These are phyloP conservation scores for Breynia disticha DNA, from an alignment of 441 rosid species.

Conservation along the genomic window DNA sequence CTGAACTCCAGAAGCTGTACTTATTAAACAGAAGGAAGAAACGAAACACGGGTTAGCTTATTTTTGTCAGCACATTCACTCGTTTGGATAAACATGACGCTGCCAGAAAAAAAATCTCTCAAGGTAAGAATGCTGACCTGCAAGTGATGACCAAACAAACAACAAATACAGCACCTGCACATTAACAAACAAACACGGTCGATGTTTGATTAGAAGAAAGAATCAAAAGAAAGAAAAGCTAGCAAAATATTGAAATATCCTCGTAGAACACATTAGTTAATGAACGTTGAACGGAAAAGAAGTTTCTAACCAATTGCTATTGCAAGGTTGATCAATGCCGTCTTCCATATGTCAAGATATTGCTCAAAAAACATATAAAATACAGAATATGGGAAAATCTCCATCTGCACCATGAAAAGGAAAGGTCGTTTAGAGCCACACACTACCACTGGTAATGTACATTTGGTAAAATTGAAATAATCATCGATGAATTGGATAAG, in stretches of 20 bases:
- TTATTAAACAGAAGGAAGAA: constrained; percentile 6
- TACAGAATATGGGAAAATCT: constrained; percentile 93
- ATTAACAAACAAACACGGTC: constrained; percentile 14
- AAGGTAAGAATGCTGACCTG: constrained; percentile 41
- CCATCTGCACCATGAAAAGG: constrained; percentile 53
- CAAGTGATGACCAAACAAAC: constrained; percentile 86
- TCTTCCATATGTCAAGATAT: constrained; percentile 96
- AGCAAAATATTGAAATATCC: background rate
- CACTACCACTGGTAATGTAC: background rate
- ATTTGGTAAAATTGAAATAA: too few relatives aligned
- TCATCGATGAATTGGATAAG: too few relatives aligned
- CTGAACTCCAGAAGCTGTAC: constrained; percentile 84
- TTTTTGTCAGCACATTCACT: too few relatives aligned
- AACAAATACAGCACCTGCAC: constrained; percentile 75
- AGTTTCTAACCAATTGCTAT: constrained; percentile 80
- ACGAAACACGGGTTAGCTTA: too few relatives aligned
- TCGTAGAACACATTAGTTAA: background rate
- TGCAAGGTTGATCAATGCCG: constrained; percentile 84
- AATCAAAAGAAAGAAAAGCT: background rate
- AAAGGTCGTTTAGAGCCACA: constrained; percentile 6
- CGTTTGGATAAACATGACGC: too few relatives aligned
- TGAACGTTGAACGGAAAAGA: constrained; percentile 10
- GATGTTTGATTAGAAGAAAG: background rate
- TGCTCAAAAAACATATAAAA: constrained; percentile 99
- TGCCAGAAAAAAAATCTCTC: background rate